Evolutionary conservation across 139 green algal genomes (phyloP).

Genomic region (Tetraselmis chui): DNA sequence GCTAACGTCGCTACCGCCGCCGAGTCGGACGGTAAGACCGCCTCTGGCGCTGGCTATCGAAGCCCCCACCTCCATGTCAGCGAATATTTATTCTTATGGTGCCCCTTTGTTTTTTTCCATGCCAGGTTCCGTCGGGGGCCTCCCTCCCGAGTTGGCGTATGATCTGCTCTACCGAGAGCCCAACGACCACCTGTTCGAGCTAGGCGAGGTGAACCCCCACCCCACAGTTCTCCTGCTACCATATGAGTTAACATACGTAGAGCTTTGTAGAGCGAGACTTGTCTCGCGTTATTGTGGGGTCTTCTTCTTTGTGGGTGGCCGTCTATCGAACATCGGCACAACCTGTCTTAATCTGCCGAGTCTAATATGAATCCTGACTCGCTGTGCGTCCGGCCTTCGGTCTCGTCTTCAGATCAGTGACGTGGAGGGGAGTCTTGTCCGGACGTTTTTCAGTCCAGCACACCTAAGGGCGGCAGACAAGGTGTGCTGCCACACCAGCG

Average conservation of each 20-base stretch:
- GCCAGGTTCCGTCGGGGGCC: no score
- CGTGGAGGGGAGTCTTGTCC: slow-evolving; percentile 34
- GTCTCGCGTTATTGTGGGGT: background rate
- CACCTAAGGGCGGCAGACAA: slow-evolving; percentile 40
- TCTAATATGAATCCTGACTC: background rate
- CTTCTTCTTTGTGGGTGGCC: no score
- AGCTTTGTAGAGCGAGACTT: background rate
- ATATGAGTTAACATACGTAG: background rate
- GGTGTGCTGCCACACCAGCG: slow-evolving; percentile 25
- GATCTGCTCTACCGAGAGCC: slow-evolving; percentile 42
- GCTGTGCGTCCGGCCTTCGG: no score
- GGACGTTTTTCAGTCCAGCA: slow-evolving; percentile 61
- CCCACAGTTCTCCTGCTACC: no score
- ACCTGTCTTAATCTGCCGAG: background rate
- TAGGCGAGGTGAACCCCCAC: slow-evolving; percentile 34
- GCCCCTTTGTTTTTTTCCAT: no score
- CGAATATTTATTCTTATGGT: no score
- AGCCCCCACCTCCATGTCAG: no score
- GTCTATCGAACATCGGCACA: background rate
- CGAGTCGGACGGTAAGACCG: no score
- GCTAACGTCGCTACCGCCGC: no score
- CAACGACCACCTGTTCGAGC: slow-evolving; percentile 45
- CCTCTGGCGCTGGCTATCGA: no score
- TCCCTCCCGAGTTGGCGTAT: background rate
- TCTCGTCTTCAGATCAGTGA: slow-evolving; percentile 68